Evolutionary conservation across 75 land plant species (phyloP).

Genomic region (Chamaecyparis obtusa): DNA sequence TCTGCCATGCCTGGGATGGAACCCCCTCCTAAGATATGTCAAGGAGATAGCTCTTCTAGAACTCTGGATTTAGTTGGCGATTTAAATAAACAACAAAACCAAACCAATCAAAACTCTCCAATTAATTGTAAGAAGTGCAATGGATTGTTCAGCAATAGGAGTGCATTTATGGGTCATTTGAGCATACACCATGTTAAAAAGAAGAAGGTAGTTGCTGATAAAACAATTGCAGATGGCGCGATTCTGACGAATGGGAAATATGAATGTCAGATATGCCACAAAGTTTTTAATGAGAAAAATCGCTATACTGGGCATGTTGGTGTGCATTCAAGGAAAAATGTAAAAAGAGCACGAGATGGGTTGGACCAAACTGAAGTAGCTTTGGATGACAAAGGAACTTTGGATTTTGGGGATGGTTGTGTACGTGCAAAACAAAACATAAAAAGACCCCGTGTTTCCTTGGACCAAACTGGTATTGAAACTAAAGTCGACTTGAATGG

Average conservation of each 20-base stretch:
- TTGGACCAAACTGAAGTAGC: slow-evolving; percentile 3
- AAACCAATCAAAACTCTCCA: neutral
- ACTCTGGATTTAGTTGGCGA: neutral
- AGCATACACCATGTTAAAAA: slow-evolving; percentile 14
- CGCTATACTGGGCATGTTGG: slow-evolving; percentile 58
- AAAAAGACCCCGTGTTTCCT: slow-evolving; percentile 5
- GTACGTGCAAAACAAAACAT: slow-evolving; percentile 40
- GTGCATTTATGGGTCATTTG: slow-evolving; percentile 9
- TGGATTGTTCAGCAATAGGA: neutral
- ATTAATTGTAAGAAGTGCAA: slow-evolving; percentile 12
- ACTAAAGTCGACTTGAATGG: neutral
- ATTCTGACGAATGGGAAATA: slow-evolving; percentile 48
- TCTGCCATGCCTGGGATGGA: neutral
- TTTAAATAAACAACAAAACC: neutral
- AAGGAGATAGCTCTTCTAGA: neutral
- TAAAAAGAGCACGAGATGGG: slow-evolving; percentile 6
- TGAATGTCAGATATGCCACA: slow-evolving; percentile 61
- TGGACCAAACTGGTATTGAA: slow-evolving; percentile 11
- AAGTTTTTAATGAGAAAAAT: slow-evolving; percentile 38
- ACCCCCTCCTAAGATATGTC: neutral
- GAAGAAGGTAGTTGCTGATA: slow-evolving; percentile 31
- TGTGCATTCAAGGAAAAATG: slow-evolving; percentile 43
- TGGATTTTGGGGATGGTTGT: slow-evolving; percentile 46
- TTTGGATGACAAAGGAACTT: slow-evolving; percentile 1
- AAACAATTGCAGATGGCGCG: slow-evolving; percentile 38